phyloP scores from a whole-genome alignment of 176 grass and related monocot species.

The Juncus effusus region DNA sequence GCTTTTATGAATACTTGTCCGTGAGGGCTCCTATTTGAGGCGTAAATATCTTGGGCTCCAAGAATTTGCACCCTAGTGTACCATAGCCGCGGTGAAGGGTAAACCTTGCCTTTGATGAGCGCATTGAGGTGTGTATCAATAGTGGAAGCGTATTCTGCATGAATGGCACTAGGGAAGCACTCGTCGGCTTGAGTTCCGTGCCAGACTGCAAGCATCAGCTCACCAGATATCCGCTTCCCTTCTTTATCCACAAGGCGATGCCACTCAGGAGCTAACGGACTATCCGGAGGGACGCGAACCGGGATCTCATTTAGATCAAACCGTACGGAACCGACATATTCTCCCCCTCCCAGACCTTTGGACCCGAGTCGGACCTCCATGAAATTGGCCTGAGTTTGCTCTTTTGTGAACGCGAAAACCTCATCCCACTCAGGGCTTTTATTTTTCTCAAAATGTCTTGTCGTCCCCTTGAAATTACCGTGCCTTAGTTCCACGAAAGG shows the following conservation, averaged over 20 bases:
- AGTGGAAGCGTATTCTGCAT: constrained; percentile 2
- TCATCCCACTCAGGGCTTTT: constrained; percentile 34
- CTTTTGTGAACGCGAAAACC: constrained; percentile 28
- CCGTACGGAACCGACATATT: constrained; percentile 3
- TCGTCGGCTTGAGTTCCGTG: constrained; percentile 39
- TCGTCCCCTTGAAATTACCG: constrained; percentile 17
- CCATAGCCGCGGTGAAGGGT: constrained; percentile 33
- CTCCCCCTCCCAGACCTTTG: constrained; percentile 23
- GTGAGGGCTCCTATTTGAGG: constrained; percentile 14
- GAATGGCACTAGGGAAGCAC: constrained; percentile 26
- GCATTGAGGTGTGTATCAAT: constrained; percentile 16
- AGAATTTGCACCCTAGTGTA: constrained; percentile 29
- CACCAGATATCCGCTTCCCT: constrained; percentile 6
- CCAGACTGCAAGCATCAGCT: constrained; percentile 40
- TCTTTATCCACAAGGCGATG: constrained; percentile 27
- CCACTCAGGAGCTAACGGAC: constrained; percentile 31
- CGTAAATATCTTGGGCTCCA: constrained; percentile 28
- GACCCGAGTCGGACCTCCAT: constrained; percentile 26
- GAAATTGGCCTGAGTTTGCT: constrained; percentile 7
- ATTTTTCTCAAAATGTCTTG: constrained; percentile 32
- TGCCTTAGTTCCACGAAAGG: constrained; percentile 20
- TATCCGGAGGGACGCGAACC: constrained; percentile 16
- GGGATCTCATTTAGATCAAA: constrained; percentile 32
- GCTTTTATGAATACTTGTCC: constrained; percentile 32
- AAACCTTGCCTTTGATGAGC: constrained; percentile 31